A percentile compares a stretch with the other conserved stretches of the same genome.
phyloP scores from a whole-genome alignment of 23 red algal species.

The Cyanidiococcus yangmingshanensis region DNA sequence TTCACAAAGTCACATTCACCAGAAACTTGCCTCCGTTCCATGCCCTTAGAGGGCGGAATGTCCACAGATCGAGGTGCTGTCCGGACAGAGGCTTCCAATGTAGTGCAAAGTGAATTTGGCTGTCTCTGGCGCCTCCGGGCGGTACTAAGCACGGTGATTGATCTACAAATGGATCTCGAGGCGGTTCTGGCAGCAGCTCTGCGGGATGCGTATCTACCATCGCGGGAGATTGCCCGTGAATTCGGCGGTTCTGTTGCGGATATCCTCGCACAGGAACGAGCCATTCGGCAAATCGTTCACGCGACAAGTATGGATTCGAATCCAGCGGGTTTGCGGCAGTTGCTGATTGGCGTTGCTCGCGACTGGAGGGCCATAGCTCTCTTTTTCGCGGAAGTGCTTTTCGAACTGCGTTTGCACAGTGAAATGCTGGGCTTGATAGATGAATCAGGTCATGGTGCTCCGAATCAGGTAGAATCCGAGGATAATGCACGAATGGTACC shows the following conservation, averaged over 20 bases:
- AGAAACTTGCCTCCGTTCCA: neutral
- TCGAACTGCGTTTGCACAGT: conserved; percentile 23
- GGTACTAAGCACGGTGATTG: conserved; percentile 31
- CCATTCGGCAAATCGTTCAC: conserved; percentile 26
- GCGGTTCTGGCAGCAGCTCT: conserved; percentile 60
- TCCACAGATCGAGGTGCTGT: neutral
- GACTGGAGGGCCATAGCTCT: conserved; percentile 59
- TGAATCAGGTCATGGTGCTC: too few species aligned
- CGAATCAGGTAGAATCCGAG: too few species aligned
- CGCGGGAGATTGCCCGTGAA: conserved; percentile 29
- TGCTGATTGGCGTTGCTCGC: conserved; percentile 32
- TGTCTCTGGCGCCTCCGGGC: too few species aligned
- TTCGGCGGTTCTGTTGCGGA: conserved; percentile 38
- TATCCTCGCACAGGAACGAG: conserved; percentile 32
- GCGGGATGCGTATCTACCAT: conserved; percentile 21
- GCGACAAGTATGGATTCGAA: conserved; percentile 40
- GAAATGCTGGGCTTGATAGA: neutral
- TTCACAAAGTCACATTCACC: too few species aligned
- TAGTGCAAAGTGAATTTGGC: neutral
- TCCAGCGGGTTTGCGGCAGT: conserved; percentile 36
- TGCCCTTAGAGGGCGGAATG: neutral
- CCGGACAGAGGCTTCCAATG: neutral
- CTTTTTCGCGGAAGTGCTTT: conserved; percentile 38
- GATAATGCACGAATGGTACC: too few species aligned
- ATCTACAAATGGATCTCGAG: conserved; percentile 81